Base-by-base conservation (phyloP, 148 eudicot species). In the Heliamphora exappendiculata region DNA sequence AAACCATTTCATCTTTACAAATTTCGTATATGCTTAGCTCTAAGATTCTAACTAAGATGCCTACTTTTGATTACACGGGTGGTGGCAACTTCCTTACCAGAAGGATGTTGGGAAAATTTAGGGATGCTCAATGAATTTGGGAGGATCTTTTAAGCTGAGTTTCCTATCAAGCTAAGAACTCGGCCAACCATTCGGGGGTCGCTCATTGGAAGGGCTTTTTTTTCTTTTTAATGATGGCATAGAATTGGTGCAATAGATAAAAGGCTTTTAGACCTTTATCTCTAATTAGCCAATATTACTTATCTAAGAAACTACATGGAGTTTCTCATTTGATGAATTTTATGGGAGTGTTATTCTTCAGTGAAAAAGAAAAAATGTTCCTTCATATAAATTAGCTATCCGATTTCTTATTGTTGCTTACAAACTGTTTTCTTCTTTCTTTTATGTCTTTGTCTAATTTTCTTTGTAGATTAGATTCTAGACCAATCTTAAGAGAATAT, bases 101-200 rank as follows among this genome's bases (percentile, higher is more conserved):
- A 39, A 37, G 24, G 70, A 24, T 67, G 11, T 0, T 33, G 6
- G 13, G 19, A 16, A 73, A 42, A 44, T 6, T 16, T 3, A 19
- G 13, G 11, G 33, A 50, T 8, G 42, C 42, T 17, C 31, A n/a
- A 6, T 33, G 31, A 49, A 50, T 22, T 28, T 36, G 63, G 16
- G 64, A 76, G 47, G 51, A 26, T 66, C 51, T 28, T 67, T 65
- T 74, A 73, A 75, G 24, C 37, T 45, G 20, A 47, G 81, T 65
- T 76, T 77, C 78, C 39, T 70, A 53, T 62, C 84, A 51, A 28
- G 72, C 78, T 70, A 76, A 70, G 89, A 84, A 75, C 50, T 69
- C 33, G 94, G 92, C 80, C 91, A 66, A 20, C 98, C 98, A 82
- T 94, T 94, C 19, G 85, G 64, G 37, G 93, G 77, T 68, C 83